A percentile compares a stretch with the other conserved stretches of the same genome.
Conservation (phyloP, 2,329 filamentous ascomycete genomes). For the Mollisia scopiformis region DNA sequence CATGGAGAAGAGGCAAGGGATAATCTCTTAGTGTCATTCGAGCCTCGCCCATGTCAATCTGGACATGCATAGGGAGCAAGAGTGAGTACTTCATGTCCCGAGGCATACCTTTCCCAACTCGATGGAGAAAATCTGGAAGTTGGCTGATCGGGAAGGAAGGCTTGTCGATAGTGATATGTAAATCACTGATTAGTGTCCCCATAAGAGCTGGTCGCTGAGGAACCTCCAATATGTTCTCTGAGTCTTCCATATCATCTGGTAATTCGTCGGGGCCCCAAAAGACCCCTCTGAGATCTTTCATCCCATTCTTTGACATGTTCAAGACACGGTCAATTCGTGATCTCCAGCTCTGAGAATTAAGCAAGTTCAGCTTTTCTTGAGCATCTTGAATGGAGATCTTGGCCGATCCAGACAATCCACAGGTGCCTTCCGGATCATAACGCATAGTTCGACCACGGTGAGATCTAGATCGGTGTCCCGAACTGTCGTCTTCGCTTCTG, state of each 20-base stretch:
- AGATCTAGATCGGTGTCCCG: constrained; percentile 35
- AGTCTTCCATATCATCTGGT: constrained; percentile 80
- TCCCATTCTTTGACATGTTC: constrained; percentile 68
- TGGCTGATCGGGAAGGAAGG: constrained; percentile 86
- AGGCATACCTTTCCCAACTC: constrained; percentile 96
- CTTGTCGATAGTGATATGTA: constrained; percentile 86
- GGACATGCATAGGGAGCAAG: constrained; percentile 85
- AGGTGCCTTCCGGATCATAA: constrained; percentile 82
- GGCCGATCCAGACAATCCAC: constrained; percentile 70
- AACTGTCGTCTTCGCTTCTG: constrained; percentile 36
- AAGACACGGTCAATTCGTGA: constrained; percentile 81
- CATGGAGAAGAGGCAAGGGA: constrained; percentile 86
- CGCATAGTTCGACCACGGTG: constrained; percentile 50
- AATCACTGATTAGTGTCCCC: constrained; percentile 78
- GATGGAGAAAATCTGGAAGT: constrained; percentile 81
- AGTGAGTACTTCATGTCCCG: constrained; percentile 88
- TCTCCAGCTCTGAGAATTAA: constrained; percentile 93
- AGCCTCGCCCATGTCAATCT: constrained; percentile 88
- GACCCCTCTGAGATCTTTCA: constrained; percentile 75
- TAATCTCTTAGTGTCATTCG: constrained; percentile 90
- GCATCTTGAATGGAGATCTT: constrained; percentile 79
- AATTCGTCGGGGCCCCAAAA: constrained; percentile 84
- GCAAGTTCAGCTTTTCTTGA: constrained; percentile 70
- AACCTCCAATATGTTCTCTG: constrained; percentile 83
- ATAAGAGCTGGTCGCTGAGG: constrained; percentile 84